Evolutionary conservation across 2,329 filamentous ascomycete genomes (phyloP), one percentile per base, ranked within the genome.

Genomic region (Trichoderma sp.): DNA sequence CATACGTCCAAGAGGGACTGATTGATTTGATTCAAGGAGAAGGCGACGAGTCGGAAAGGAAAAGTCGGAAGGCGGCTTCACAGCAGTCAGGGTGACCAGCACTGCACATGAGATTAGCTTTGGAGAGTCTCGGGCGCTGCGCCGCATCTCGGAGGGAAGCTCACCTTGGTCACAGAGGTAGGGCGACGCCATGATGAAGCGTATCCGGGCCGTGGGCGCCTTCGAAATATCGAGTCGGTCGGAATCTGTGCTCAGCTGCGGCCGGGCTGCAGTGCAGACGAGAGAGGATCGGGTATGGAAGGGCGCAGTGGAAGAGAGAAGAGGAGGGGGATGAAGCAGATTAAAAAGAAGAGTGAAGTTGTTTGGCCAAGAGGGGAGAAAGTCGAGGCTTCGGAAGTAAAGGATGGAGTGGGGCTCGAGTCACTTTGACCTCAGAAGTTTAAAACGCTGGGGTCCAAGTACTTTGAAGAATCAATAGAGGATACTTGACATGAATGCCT

Each of bases 1-100:
- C 45, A 86, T 85, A 31, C 87, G 83, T 50, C 88, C 88, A 75
- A 89, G 84, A 14, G 80, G 74, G 24, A 76, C 77, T 2, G 80
- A 78, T 8, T 78, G 81, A 12, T 81, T 79, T 21, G 80, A 80
- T 11, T 81, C 83, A 1, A 87, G 79, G 16, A 82, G 69, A 9
- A 85, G 77, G 7, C 78, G 78, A 2, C 84, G 81, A 18, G 79
- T 76, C 29, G 78, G 79, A 69, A 81, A 81, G 7, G 74, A n/a
- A 38, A 80, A 77, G 3, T 75, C 74, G 0, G 78, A 33, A 1
- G 76, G 74, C 4, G 80, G 75, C 6, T 82, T 75, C 35, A 81
- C 35, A 63, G 77, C 78, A 38, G 77, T 80, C 38, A 84, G 78
- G 16, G 78, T 78, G 75, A 85, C 79, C 71, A 84, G 76, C 53